phyloP scores from a whole-genome alignment of 805 yeast genomes.

The Pichia cabralensis region DNA sequence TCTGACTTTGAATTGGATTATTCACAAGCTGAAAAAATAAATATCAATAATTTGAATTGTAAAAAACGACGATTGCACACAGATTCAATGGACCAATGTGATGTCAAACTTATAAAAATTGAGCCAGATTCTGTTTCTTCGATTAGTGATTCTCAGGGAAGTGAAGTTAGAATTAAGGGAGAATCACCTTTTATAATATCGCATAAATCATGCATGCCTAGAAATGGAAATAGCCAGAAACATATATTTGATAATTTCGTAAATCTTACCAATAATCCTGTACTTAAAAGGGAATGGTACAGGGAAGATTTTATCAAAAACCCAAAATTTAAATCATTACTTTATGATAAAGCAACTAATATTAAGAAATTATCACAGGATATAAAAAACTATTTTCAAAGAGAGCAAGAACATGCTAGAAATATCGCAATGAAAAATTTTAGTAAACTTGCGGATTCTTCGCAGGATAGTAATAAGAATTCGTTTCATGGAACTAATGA shows the following conservation, averaged over 20 bases:
- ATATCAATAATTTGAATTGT: too few species aligned
- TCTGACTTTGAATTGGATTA: too few species aligned
- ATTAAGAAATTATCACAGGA: constrained; percentile 5
- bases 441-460: constrained; percentile 12
- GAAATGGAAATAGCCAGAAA: too few species aligned
- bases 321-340: constrained; percentile 11
- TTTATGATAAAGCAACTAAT: constrained; percentile 2
- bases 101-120: too few species aligned
- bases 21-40: constrained; percentile 5
- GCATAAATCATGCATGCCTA: too few species aligned
- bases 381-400: constrained; percentile 14
- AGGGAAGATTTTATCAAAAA: constrained; percentile 29
- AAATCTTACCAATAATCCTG: constrained; percentile 22
- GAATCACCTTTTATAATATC: too few species aligned
- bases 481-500: neutral
- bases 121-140: too few species aligned
- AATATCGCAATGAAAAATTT: constrained; percentile 18
- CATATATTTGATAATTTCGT: too few species aligned
- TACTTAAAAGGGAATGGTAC: constrained; percentile 22
- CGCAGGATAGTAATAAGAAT: neutral
- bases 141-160: constrained; percentile 3
- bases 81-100: too few species aligned
- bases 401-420: constrained; percentile 15
- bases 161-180: too few species aligned
- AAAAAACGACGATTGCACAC: too few species aligned